Evolutionary conservation across 306 rosid genomes (phyloP), one percentile per base, ranked within the genome.

Genomic region (Lathyrus tuberosus): DNA sequence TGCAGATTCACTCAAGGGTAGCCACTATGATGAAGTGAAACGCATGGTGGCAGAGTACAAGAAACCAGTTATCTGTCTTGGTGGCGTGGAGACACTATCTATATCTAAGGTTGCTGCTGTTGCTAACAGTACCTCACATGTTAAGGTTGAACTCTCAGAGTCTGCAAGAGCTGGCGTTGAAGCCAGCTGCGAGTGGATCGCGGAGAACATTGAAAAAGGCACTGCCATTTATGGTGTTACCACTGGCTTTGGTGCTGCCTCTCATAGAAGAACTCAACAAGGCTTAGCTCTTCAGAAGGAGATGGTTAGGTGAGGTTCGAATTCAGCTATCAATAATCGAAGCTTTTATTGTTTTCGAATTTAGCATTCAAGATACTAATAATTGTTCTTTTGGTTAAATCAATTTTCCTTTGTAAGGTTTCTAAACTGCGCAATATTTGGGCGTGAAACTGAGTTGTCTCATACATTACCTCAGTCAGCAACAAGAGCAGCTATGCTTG

Each of bases 401-500:
- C 38, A 48, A 6, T 68, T 53, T 62, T 61, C 48, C 9, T 24
- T 38, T 4, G 5, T 3, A 42, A 81, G 85, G 72, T 81, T 81
- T 74, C 31, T 81, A 57, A 81, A 81, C 76, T 81, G 76, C n/a
- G 85, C 68, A 22, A 81, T 81, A 73, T 81, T 81, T 65, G 82
- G 73, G 56, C 38, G 44, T 58, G 71, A 64, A 24, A 12, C 59
- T 41, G 82, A 77, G 48, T 41, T 58, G 4, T 73, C 70, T 6
- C 85, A 81, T 47, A 40, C 79, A 17, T 62, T 81, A 43, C 82
- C 82, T 20, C 68, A 14, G 68, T 63, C 85, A 31, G 82, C 77
- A 81, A 63, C 79, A 14, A 81, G 82, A 77, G 85, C 85, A 31
- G 74, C 85, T 10, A 81, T 81, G 85, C 77, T 81, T 41, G 85